phyloP scores from a whole-genome alignment of 78 protist species.

The Dictyostelium firmibasis region DNA sequence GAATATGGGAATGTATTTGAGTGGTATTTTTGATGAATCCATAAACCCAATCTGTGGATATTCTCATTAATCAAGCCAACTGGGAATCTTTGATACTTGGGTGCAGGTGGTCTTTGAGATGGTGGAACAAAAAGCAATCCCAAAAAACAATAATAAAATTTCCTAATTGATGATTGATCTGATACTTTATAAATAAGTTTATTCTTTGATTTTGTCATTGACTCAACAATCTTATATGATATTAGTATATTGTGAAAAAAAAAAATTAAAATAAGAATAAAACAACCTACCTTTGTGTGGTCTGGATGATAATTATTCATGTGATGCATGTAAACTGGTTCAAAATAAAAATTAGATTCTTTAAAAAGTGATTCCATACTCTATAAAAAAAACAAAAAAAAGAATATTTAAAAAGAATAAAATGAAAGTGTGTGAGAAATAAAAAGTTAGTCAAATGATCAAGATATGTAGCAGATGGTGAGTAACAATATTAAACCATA shows the following conservation, averaged over 20 bases:
- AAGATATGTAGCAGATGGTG: neutral
- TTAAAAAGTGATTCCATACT: slow-evolving; percentile 24
- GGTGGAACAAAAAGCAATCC: slow-evolving; percentile 57
- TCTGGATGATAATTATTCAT: slow-evolving; percentile 42
- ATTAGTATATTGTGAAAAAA: neutral
- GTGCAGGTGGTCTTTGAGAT: slow-evolving; percentile 59
- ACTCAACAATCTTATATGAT: slow-evolving; percentile 48
- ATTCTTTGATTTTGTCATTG: slow-evolving; percentile 30
- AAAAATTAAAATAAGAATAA: too few species aligned
- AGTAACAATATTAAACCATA: neutral
- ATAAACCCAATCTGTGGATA: slow-evolving; percentile 35
- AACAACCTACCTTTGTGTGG: slow-evolving; percentile 25
- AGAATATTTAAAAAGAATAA: too few species aligned
- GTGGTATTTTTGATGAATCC: slow-evolving; percentile 28
- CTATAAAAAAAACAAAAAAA: neutral
- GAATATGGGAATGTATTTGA: neutral
- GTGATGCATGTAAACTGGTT: slow-evolving; percentile 74
- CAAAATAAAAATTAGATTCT: slow-evolving; percentile 39
- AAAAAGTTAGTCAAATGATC: neutral
- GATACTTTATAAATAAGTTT: slow-evolving; percentile 47
- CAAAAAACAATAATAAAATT: slow-evolving; percentile 71
- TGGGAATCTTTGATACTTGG: slow-evolving; percentile 69
- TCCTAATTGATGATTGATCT: slow-evolving; percentile 69
- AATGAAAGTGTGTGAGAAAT: too few species aligned
- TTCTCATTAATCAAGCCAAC: slow-evolving; percentile 65